Base-by-base conservation (phyloP, 441 rosid species). In the Sinapis alba region DNA sequence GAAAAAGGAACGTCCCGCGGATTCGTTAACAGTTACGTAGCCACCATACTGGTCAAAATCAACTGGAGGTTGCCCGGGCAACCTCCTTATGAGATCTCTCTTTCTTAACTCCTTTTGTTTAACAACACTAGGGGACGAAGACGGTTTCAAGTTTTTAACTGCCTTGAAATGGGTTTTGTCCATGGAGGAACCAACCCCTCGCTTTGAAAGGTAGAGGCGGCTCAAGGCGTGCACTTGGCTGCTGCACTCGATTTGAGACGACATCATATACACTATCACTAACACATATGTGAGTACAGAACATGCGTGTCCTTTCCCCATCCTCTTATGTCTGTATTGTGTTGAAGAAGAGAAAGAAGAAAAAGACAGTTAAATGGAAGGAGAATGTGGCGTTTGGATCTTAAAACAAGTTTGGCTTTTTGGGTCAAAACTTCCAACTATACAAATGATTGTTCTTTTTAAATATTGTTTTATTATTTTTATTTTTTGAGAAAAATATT, bases 31-130 rank as follows among this genome's bases (percentile, higher is more conserved):
- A 0, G 91, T 94, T 27, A 94, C 86, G 68, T 90, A 90, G 0
- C 97, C 97, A 1, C 92, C 95, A 20, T 84, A 90, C 64, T 94
- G 98, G 7, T 84, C 50, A 26, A 92, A 92, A 28, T 67, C 57
- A 9, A 86, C 88, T 1, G 65, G 70, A 5, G 97, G 96, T 23
- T 90, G 97, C 10, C 97, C 94, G 0, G 98, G 95, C 69, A 92
- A 61, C 26, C 36, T 87, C 32, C n/a, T 26, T 36, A 92, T 92
- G 51, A 79, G 82, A 58, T 92, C 97, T 5, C 63, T 84, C 78
- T 88, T 89, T 72, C 88, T 87, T 65, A 78, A 10, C 36, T 84
- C 87, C 47, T 66, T 78, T 11, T 85, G 84, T 7, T 65, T 8
- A 32, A 27, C 78, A 65, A 41, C 74, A 51, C 19, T 56, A 38